A percentile compares a stretch with the other conserved stretches of the same genome.
Evolutionary conservation across 345 rosid genomes (phyloP).

Genomic region (Eucalyptus erythrocorys): DNA sequence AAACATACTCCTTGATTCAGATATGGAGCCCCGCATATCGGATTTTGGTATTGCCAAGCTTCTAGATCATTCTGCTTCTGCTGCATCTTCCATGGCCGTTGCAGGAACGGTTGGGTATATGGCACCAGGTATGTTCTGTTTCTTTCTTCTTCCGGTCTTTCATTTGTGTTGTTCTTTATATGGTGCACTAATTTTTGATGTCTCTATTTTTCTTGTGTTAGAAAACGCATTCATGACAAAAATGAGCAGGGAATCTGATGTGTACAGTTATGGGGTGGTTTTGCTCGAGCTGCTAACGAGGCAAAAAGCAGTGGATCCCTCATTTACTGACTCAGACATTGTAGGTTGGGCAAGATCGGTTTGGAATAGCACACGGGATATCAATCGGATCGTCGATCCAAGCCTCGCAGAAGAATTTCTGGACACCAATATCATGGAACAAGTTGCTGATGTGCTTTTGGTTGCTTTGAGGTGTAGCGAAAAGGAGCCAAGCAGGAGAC

Average conservation of each 20-base stretch:
- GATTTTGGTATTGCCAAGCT: constrained; percentile 80
- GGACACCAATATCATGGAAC: constrained; percentile 35
- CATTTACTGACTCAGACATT: constrained; percentile 20
- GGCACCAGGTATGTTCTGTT: constrained; percentile 49
- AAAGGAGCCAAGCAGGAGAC: constrained; percentile 43
- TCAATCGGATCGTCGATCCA: constrained; percentile 28
- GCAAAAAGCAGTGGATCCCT: constrained; percentile 36
- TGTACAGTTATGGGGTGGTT: constrained; percentile 64
- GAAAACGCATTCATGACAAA: constrained; percentile 46
- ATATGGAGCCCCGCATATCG: constrained; percentile 70
- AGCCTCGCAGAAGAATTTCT: constrained; percentile 31
- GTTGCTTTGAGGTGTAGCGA: constrained; percentile 57
- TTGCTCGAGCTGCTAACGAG: constrained; percentile 50
- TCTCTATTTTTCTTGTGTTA: constrained; percentile 1
- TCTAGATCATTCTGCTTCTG: constrained; percentile 33
- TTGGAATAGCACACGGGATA: constrained; percentile 25
- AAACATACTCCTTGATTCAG: constrained; percentile 61
- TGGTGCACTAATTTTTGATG: not conserved
- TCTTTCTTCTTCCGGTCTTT: not conserved
- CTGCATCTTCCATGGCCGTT: constrained; percentile 24
- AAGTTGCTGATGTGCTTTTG: constrained; percentile 26
- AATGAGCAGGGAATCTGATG: constrained; percentile 53
- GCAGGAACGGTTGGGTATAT: constrained; percentile 72
- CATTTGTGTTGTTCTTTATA: not conserved
- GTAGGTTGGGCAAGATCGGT: constrained; percentile 36